Evolutionary conservation across 192 early-diverging fungal species (phyloP).

Genomic region (Coemansia reversa): DNA sequence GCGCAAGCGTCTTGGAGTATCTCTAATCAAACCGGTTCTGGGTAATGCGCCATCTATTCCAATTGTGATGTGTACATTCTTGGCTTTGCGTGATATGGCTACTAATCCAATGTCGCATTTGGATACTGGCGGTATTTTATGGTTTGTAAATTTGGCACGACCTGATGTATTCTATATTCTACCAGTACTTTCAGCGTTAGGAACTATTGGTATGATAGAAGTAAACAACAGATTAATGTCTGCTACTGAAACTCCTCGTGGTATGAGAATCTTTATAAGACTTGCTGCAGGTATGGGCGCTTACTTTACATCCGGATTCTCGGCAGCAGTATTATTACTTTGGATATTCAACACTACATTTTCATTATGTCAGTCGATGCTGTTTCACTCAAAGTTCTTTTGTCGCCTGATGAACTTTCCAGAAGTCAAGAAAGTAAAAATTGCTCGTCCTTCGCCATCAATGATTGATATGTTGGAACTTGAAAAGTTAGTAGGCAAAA

Average conservation of each 20-base stretch:
- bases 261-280: constrained; percentile 55
- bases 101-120: constrained; percentile 79
- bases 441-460: constrained; percentile 15
- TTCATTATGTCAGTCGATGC: constrained; percentile 67
- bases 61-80: constrained; percentile 82
- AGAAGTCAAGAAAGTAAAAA: constrained; percentile 30
- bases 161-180: constrained; percentile 82
- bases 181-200: constrained; percentile 67
- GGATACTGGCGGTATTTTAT: constrained; percentile 69
- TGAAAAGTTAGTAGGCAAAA: constrained; percentile 12
- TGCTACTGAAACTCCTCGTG: constrained; percentile 11
- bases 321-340: constrained; percentile 75
- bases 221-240: constrained; percentile 44
- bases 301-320: constrained; percentile 55
- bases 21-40: constrained; percentile 62
- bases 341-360: constrained; percentile 78
- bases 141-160: constrained; percentile 83
- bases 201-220: constrained; percentile 75
- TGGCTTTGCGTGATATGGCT: constrained; percentile 79
- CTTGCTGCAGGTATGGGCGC: constrained; percentile 45
- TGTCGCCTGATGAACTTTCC: constrained; percentile 64
- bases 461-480: constrained; percentile 19
- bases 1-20: constrained; percentile 64
- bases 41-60: constrained; percentile 72
- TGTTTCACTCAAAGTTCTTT: constrained; percentile 61